Conservation (phyloP, 768 basidiomycete genomes). For the Boletus sp. region DNA sequence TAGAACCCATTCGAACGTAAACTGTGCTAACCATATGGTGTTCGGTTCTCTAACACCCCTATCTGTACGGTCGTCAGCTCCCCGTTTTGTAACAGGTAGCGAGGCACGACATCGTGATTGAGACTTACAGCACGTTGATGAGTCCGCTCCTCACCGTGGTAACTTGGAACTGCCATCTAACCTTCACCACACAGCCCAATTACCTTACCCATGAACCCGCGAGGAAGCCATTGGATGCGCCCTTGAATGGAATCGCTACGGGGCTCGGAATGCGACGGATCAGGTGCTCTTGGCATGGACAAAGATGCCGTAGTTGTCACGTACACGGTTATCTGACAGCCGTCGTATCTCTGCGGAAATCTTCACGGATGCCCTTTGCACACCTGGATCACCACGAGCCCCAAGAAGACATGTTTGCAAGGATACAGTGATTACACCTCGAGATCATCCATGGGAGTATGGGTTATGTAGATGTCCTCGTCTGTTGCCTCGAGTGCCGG, state of each 20-base stretch:
- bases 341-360: background rate
- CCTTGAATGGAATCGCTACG: slow-evolving; percentile 50
- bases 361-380: background rate
- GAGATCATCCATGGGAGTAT: too few relatives aligned
- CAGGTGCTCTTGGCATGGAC: slow-evolving; percentile 74
- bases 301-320: slow-evolving; percentile 62
- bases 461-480: too few relatives aligned
- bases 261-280: slow-evolving; percentile 50
- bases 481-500: too few relatives aligned
- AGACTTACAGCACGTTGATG: slow-evolving; percentile 70
- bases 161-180: background rate
- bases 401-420: slow-evolving; percentile 60
- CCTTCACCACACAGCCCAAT: slow-evolving; percentile 46
- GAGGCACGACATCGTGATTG: slow-evolving; percentile 59
- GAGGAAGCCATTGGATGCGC: slow-evolving; percentile 65
- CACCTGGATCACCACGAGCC: slow-evolving; percentile 47
- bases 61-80: slow-evolving; percentile 53
- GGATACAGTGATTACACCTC: slow-evolving; percentile 40
- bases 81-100: slow-evolving; percentile 56
- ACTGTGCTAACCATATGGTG: background rate
- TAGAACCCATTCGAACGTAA: background rate
- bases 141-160: slow-evolving; percentile 29
- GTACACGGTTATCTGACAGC: slow-evolving; percentile 31
- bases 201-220: slow-evolving; percentile 57
- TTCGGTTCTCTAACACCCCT: slow-evolving; percentile 69